Evolutionary conservation across 2,329 filamentous ascomycete species (phyloP).

Genomic region (Colletotrichum sp.): DNA sequence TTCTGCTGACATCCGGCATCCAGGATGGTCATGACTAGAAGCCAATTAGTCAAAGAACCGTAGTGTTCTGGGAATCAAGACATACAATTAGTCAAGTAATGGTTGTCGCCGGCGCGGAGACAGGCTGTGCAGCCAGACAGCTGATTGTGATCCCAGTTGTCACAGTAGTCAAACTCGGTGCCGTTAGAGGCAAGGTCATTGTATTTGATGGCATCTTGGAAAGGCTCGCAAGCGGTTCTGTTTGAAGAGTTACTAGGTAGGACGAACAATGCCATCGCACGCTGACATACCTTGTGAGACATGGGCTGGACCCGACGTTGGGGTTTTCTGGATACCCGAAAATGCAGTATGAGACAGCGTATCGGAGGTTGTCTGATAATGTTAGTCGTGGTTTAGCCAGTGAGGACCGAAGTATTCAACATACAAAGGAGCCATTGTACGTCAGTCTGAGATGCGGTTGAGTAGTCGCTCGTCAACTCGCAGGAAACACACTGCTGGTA

Average conservation of each 20-base stretch:
- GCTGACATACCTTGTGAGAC: conserved; percentile 54
- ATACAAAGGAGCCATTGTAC: conserved; percentile 60
- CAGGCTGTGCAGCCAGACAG: conserved; percentile 54
- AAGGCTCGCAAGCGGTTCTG: conserved; percentile 58
- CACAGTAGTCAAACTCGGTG: conserved; percentile 60
- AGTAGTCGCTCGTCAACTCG: conserved; percentile 55
- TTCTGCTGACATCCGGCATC: conserved; percentile 61
- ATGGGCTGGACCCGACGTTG: conserved; percentile 47
- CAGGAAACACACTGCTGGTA: conserved; percentile 59
- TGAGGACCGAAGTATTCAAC: conserved; percentile 28
- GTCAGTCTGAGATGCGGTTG: conserved; percentile 52
- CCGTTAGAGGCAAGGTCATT: conserved; percentile 52
- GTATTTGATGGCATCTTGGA: conserved; percentile 52
- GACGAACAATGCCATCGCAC: neutral
- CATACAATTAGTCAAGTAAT: conserved; percentile 61
- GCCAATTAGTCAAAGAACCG: neutral
- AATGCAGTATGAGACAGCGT: conserved; percentile 59
- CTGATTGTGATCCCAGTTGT: conserved; percentile 46
- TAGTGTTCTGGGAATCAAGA: neutral
- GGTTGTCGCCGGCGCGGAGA: conserved; percentile 39
- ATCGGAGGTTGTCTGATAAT: conserved; percentile 61
- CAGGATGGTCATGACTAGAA: conserved; percentile 52
- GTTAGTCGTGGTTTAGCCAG: neutral
- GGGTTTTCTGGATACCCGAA: conserved; percentile 53
- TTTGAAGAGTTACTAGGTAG: neutral